Percentiles rank a stretch among this genome's conserved stretches.
Evolutionary conservation across 2,329 filamentous ascomycete species (phyloP).

Genomic region (Zalaria obscura): DNA sequence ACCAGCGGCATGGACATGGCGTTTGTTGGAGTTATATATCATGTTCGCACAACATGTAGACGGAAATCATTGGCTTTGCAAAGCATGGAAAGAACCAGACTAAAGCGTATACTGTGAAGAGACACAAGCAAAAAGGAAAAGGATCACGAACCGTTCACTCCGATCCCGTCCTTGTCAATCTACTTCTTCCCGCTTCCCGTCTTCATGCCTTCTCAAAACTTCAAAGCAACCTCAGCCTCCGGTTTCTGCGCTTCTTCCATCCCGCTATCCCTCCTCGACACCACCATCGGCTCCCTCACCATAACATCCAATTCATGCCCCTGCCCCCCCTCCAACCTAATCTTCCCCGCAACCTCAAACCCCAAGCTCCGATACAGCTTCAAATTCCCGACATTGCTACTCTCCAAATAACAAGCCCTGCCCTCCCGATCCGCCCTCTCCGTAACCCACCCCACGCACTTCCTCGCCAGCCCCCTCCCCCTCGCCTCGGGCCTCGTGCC

Average conservation of each 20-base stretch:
- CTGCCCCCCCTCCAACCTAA: slow-evolving; percentile 43
- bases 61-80: no score
- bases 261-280: not conserved
- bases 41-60: no score
- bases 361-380: slow-evolving; percentile 63
- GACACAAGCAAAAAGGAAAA: no score
- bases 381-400: slow-evolving; percentile 54
- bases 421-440: slow-evolving; percentile 52
- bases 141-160: no score
- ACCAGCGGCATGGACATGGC: not conserved
- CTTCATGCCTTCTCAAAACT: no score
- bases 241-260: not conserved
- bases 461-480: slow-evolving; percentile 58
- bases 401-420: slow-evolving; percentile 63
- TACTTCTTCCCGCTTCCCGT: no score
- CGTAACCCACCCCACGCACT: slow-evolving; percentile 57
- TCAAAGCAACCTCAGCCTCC: no score
- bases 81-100: no score
- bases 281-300: slow-evolving; percentile 53
- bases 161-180: no score
- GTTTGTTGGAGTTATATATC: no score
- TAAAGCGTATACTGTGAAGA: no score
- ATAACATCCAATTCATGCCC: slow-evolving; percentile 60
- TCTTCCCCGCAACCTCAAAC: slow-evolving; percentile 50
- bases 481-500: slow-evolving; percentile 59